These are phyloP conservation scores for Penstemon davidsonii DNA, from an alignment of 257 asterid species.

Conservation along the genomic window DNA sequence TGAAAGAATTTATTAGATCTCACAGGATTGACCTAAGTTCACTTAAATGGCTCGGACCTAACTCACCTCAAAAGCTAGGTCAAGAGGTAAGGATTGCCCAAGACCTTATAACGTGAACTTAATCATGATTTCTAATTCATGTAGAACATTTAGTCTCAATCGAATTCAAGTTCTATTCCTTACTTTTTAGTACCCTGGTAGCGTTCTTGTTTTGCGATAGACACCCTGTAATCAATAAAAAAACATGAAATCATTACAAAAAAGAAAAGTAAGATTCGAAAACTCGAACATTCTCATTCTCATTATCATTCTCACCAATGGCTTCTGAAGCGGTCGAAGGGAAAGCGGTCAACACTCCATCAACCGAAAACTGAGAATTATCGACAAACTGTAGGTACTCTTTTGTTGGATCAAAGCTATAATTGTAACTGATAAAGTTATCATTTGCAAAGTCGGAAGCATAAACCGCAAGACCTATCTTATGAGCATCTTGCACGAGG, in stretches of 20 bases:
- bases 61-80: too few relatives aligned
- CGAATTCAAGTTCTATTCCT: conserved; percentile 16
- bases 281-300: neutral
- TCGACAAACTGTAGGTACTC: conserved; percentile 71
- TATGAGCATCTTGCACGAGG: conserved; percentile 81
- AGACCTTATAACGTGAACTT: too few relatives aligned
- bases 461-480: conserved; percentile 62
- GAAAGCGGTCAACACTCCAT: conserved; percentile 78
- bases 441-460: conserved; percentile 87
- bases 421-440: conserved; percentile 60
- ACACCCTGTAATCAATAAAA: conserved; percentile 59
- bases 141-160: too few relatives aligned
- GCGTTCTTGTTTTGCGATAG: conserved; percentile 55
- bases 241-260: neutral
- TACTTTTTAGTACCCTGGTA: conserved; percentile 49
- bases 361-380: conserved; percentile 73
- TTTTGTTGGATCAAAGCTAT: conserved; percentile 76
- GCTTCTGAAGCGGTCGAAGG: conserved; percentile 86
- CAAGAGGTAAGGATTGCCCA: too few relatives aligned
- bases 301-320: conserved; percentile 48
- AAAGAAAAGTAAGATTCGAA: neutral
- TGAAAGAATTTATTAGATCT: too few relatives aligned
- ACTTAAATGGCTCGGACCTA: too few relatives aligned
- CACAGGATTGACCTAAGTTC: too few relatives aligned
- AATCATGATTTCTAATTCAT: too few relatives aligned